phyloP scores from a whole-genome alignment of 371 early-diverging fungal species.

The Rhizopus sp. region DNA sequence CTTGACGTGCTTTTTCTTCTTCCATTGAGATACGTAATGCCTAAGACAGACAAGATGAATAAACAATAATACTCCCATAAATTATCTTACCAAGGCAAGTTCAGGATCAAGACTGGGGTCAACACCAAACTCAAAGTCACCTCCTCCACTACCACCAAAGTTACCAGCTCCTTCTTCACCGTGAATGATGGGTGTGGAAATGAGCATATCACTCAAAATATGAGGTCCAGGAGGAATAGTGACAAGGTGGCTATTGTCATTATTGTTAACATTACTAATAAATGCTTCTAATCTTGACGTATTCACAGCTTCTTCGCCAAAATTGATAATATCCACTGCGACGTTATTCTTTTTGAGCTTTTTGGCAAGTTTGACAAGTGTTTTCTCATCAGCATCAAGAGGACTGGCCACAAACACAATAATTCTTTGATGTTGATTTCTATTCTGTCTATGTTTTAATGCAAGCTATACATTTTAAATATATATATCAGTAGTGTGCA shows the following conservation, averaged over 20 bases:
- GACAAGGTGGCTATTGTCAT: slow-evolving; percentile 84
- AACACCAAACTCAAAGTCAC: slow-evolving; percentile 93
- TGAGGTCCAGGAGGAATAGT: slow-evolving; percentile 96
- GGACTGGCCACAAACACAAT: slow-evolving; percentile 96
- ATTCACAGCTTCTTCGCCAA: slow-evolving; percentile 94
- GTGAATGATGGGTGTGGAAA: slow-evolving; percentile 84
- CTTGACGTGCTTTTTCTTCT: slow-evolving; percentile 95
- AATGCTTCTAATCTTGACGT: slow-evolving; percentile 92
- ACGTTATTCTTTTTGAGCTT: slow-evolving; percentile 97
- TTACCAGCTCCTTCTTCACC: slow-evolving; percentile 82
- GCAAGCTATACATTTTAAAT: slow-evolving; percentile 73
- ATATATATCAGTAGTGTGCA: not conserved
- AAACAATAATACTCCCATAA: too few species aligned
- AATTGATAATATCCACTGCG: slow-evolving; percentile 94
- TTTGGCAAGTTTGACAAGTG: slow-evolving; percentile 89
- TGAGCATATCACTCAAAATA: slow-evolving; percentile 86
- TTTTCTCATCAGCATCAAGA: slow-evolving; percentile 78
- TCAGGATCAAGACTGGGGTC: slow-evolving; percentile 96
- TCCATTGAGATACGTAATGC: slow-evolving; percentile 95
- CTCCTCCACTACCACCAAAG: slow-evolving; percentile 59
- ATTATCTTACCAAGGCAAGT: slow-evolving; percentile 75
- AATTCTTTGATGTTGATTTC: slow-evolving; percentile 92
- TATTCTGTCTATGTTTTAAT: slow-evolving; percentile 96
- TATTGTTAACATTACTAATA: slow-evolving; percentile 84
- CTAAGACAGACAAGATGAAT: slow-evolving; percentile 24